Base-by-base conservation (phyloP, 73 alveolate genomes). In the Paramecium primaurelia region DNA sequence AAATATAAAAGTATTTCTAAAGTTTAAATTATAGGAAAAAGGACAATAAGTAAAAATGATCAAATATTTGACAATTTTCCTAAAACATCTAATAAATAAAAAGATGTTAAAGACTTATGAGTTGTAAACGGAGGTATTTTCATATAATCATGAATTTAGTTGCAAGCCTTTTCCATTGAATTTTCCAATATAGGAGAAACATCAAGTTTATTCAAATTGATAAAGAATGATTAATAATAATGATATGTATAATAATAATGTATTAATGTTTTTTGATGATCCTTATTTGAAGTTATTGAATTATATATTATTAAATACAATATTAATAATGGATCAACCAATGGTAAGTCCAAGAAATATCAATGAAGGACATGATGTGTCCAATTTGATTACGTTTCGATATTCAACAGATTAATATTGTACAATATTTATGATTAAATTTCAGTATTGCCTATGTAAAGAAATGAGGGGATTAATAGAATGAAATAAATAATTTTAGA, bases 151-250 rank as follows among this genome's bases (percentile, higher is more conserved):
- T 64, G 32, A 54, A 12, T 64, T 64, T 64, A 64, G 84, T 64
- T 73, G n/a, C 59, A 73, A 73, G 87, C 87, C n/a, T 73, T 73
- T 73, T 73, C 60, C 5, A 73, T 73, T 14, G 87, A 73, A 38
- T 73, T 73, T 73, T 73, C 87, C 1, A 73, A 73, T 30, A 40
- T 73, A 37, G 59, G 59, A 22, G 87, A 73, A 73, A 40, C 87
- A 20, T 73, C 87, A 6, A 25, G 58, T 16, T 18, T 73, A 38
- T 73, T 73, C 59, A 73, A 73, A 73, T 8, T 37, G 20, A 38
- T 73, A 36, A 73, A 73, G 87, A 36, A 73, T 32, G 59, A 73
- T 73, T 32, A 34, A 36, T 73, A 73, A 73, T 73, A 73, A 73
- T 73, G 59, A 73, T 73, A 73, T 30, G 40, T 64, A 28, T 54